phyloP scores from a whole-genome alignment of 257 asterid genomes.

The Gentiana dahurica region DNA sequence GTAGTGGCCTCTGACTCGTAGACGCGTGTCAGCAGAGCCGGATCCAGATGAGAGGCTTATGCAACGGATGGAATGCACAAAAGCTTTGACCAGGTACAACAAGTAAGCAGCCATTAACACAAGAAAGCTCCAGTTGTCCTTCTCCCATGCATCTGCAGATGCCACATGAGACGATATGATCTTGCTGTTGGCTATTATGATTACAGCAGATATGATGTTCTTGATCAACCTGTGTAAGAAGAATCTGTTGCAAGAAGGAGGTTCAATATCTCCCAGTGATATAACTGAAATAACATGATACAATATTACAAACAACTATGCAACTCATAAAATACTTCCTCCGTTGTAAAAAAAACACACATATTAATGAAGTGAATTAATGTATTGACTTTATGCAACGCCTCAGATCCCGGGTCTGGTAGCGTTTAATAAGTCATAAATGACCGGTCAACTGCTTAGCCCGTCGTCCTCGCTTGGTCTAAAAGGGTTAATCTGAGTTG shows the following conservation, averaged over 20 bases:
- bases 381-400: not conserved
- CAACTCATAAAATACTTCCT: not conserved
- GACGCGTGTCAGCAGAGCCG: not conserved
- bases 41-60: not conserved
- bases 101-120: constrained; percentile 18
- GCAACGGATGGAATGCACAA: constrained; percentile 1
- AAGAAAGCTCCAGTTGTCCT: constrained; percentile 13
- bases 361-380: not conserved
- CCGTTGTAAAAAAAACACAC: not conserved
- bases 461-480: too few species aligned
- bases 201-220: constrained; percentile 11
- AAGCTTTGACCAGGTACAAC: constrained; percentile 11
- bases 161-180: constrained; percentile 1
- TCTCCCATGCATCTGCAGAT: constrained; percentile 4
- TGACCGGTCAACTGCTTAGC: too few species aligned
- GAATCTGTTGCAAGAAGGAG: constrained; percentile 10
- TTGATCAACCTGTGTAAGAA: constrained; percentile 7
- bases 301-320: not conserved
- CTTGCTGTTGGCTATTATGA: constrained; percentile 11
- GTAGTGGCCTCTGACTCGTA: not conserved
- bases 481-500: too few species aligned
- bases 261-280: not conserved
- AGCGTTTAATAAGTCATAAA: too few species aligned
- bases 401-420: too few species aligned
- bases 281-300: too few species aligned